Conservation (phyloP, 257 asterid genomes). For the Fraxinus pennsylvanica region DNA sequence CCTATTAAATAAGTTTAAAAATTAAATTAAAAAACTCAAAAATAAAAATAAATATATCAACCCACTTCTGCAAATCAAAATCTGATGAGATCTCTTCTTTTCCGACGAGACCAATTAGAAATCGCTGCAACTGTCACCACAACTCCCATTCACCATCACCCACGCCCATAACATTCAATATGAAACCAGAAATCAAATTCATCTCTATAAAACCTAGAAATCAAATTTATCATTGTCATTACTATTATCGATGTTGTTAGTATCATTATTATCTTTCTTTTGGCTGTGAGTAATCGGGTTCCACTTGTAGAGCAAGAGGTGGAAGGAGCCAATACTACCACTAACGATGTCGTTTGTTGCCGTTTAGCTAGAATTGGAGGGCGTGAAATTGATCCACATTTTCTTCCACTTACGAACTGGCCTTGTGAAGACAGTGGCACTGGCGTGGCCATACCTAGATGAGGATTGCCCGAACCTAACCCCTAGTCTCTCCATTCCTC, state of each 20-base stretch:
- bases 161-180: too few species aligned
- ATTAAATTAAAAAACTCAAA: too few species aligned
- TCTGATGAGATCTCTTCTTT: too few species aligned
- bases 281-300: constrained; percentile 48
- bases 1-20: too few species aligned
- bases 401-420: constrained; percentile 91
- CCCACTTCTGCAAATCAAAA: too few species aligned
- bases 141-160: too few species aligned
- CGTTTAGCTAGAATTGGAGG: constrained; percentile 36
- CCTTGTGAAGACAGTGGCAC: constrained; percentile 67
- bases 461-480: constrained; percentile 86
- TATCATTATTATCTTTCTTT: constrained; percentile 32
- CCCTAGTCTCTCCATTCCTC: constrained; percentile 88
- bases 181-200: too few species aligned
- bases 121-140: too few species aligned
- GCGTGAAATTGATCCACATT: constrained; percentile 53
- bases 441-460: constrained; percentile 72
- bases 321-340: constrained; percentile 44
- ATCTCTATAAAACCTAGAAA: too few species aligned
- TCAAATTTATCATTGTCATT: constrained; percentile 37
- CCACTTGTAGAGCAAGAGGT: constrained; percentile 77
- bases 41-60: too few species aligned
- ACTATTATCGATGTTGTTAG: not conserved
- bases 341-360: constrained; percentile 48
- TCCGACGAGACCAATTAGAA: too few species aligned